Evolutionary conservation across 495 filamentous ascomycete genomes (phyloP).

Genomic region (Glonium stellatum): DNA sequence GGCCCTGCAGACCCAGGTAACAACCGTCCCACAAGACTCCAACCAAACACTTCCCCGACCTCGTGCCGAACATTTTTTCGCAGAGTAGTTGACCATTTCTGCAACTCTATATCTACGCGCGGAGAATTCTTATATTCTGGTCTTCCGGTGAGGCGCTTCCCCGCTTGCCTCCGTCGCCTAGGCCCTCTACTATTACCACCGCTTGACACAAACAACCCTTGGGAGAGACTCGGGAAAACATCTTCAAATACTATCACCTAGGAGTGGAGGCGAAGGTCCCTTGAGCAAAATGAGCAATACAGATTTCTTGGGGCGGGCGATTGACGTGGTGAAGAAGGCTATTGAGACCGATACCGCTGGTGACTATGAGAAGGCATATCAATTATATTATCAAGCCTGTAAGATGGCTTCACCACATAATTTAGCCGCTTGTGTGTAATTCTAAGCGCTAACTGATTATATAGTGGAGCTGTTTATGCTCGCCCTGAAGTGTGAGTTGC

Average conservation of each 20-base stretch:
- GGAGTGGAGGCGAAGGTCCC: not conserved
- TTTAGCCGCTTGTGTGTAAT: not conserved
- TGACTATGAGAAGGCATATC: constrained; percentile 94
- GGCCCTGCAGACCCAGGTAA: no score
- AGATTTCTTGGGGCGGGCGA: constrained; percentile 92
- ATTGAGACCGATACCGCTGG: constrained; percentile 94
- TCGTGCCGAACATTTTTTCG: no score
- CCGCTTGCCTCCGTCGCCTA: not conserved
- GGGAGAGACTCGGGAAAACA: not conserved
- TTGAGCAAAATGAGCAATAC: constrained; percentile 76
- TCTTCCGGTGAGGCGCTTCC: not conserved
- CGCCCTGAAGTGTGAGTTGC: constrained; percentile 67
- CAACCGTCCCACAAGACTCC: no score
- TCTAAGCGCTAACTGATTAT: constrained; percentile 10
- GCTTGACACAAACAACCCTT: not conserved
- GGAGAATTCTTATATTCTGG: not conserved
- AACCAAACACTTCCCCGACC: no score
- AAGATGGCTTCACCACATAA: constrained; percentile 22
- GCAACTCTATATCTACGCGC: not conserved
- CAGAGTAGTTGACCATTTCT: not conserved
- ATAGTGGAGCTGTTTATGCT: constrained; percentile 89
- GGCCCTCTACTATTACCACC: not conserved
- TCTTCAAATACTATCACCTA: not conserved
- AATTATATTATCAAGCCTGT: constrained; percentile 78
- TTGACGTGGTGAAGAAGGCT: constrained; percentile 91